Base-by-base conservation (phyloP, 2,329 filamentous ascomycete species). In the Cryphonectria naterciae region DNA sequence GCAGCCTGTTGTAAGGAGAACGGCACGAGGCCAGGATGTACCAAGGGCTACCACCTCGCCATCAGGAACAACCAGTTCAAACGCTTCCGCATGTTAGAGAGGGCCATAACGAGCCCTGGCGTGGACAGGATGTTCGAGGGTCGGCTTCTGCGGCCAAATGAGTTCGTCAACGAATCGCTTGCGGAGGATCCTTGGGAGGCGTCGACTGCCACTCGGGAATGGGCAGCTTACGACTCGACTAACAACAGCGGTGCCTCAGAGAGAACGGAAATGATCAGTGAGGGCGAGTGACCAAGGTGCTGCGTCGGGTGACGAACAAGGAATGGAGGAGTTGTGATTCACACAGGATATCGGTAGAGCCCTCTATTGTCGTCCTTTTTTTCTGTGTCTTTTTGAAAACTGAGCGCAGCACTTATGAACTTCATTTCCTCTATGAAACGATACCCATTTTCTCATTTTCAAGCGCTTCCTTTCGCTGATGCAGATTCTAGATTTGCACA, bases 101-200 rank as follows among this genome's bases (percentile, higher is more conserved):
- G 32, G 17, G n/a, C 56, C 17, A 65, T 35, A 2, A 19, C 37
- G 15, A 65, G 54, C n/a, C 63, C 71, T 22, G 66, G 64, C 15
- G 32, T 15, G 13, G 25, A 63, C 61, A 61, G 71, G 13, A 13
- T 64, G 35, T 71, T 72, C 19, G 71, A 71, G 66, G 71, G 69
- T 8, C 64, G 64, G 66, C 54, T 70, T 7, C 61, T 72, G 22
- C 46, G 19, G 43, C 52, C 71, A 17, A 72, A 72, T 10, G 68
- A 71, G 63, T 72, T 72, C 11, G 66, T 72, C 10, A 72, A 72
- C n/a, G 63, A 72, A 19, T 25, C 60, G 19, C 63, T 67, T 7
- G 2, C 52, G 46, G 63, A 41, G 2, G 67, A 67, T 13, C 5
- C 32, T 6, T 49, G 41, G 32, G 67, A 49, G 25, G 43, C 25